Evolutionary conservation across 139 green algal species (phyloP).

Genomic region (Limnomonas spitsbergensis): DNA sequence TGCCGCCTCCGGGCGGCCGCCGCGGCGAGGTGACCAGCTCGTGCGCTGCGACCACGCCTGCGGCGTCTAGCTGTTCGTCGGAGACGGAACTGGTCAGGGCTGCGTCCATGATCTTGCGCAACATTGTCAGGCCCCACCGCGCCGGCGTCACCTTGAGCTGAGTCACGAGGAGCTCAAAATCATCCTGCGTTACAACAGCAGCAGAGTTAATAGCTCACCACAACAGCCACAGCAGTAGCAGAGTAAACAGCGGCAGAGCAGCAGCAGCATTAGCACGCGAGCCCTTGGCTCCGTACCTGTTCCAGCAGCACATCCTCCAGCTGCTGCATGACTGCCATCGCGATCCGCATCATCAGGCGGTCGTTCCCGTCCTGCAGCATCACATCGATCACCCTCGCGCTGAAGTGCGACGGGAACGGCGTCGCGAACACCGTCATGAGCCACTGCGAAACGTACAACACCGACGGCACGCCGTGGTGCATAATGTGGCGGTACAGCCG

Average conservation of each 20-base stretch:
- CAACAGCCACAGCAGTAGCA: too few species aligned
- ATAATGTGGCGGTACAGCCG: slow-evolving; percentile 37
- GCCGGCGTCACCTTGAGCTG: slow-evolving; percentile 69
- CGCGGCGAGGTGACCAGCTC: background rate
- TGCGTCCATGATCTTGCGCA: slow-evolving; percentile 21
- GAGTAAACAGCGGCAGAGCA: too few species aligned
- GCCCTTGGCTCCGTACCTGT: too few species aligned
- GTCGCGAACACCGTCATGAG: slow-evolving; percentile 88
- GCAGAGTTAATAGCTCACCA: too few species aligned
- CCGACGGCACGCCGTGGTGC: slow-evolving; percentile 57
- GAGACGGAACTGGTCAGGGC: slow-evolving; percentile 17
- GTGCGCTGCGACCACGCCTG: background rate
- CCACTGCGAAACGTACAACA: slow-evolving; percentile 88
- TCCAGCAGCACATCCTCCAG: slow-evolving; percentile 62
- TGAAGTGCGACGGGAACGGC: slow-evolving; percentile 80
- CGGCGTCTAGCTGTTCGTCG: slow-evolving; percentile 22
- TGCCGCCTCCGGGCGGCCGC: too few species aligned
- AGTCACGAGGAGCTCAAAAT: slow-evolving; percentile 86
- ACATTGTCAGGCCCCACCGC: slow-evolving; percentile 18
- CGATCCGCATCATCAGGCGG: slow-evolving; percentile 55
- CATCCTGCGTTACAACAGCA: too few species aligned
- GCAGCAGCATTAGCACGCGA: too few species aligned
- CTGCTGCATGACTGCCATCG: slow-evolving; percentile 66
- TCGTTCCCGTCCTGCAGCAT: slow-evolving; percentile 68
- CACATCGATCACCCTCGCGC: slow-evolving; percentile 80